Evolutionary conservation across 2,329 filamentous ascomycete genomes (phyloP), one percentile per base, ranked within the genome.

Genomic region (Fusarium camptoceras): DNA sequence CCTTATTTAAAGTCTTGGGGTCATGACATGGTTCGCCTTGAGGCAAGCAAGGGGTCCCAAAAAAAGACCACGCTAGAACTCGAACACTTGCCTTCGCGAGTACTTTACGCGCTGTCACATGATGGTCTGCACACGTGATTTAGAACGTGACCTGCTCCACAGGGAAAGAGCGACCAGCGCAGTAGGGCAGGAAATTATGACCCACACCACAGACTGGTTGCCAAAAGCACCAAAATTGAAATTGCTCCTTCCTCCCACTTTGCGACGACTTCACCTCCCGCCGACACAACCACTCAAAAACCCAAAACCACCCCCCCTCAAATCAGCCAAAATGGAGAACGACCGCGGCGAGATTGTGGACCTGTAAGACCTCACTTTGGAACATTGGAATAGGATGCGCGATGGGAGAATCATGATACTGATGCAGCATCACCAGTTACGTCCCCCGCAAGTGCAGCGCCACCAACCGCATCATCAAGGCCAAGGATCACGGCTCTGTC

Each of bases 401-500:
- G 61, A 65, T 70, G 60, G 60, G 72, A 60, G 41, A 59, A 68
- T 68, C 18, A 67, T 55, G 43, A 70, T 78, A 74, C 75, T 78
- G 73, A 78, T 74, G 62, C 63, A 50, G 66, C 64, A 68, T 69
- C 60, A 63, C 50, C 82, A 97, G 94, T 84, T 97, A 97, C 91
- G 93, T 97, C 89, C 94, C 94, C 83, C 94, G 95, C 89, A 98
- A 98, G 89, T 98, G 95, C 93, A 94, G 90, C 85, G 94, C 94
- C 79, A 97, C 95, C 85, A 97, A 97, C 93, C 94, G 96, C 87
- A 98, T 98, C 89, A 98, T 99, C 91, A 98, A 98, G 89, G 94
- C 96, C 88, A 98, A 98, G 89, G 96, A 99, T 87, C 96, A 99
- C 90, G 95, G 94, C 79, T 97, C 93, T 72, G 96, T 98, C 79